Base-by-base conservation (phyloP, 495 filamentous ascomycete species). In the Rhizodiscina lignyota region DNA sequence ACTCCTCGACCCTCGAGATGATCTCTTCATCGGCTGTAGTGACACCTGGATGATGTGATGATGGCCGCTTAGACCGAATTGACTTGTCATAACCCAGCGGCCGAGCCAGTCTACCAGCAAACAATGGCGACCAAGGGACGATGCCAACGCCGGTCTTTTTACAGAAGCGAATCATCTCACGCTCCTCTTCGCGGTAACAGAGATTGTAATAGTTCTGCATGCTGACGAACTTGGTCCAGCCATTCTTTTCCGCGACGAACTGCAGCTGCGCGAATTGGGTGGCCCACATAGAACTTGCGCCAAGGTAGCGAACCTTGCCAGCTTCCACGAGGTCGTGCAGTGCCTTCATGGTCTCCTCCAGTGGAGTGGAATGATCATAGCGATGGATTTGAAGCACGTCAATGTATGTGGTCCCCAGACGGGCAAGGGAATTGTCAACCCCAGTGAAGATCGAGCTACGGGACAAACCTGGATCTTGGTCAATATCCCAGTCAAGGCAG, bases 101-200 rank as follows among this genome's bases (percentile, higher is more conserved):
- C 4, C 49, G 46, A 2, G 49, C 39, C 32, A 52, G 47, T 22
- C 32, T 37, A 24, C 49, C 49, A 27, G 46, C 46, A n/a, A 41
- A 42, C 33, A 52, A 32, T 16, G 49, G 49, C 5, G 46, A 49
- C 49, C 49, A 52, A 20, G 49, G 49, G 24, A 52, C 50, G 24
- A 52, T 40, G 21, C 75, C 79, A 5, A 87, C 74, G 3, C 79
- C 79, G 0, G 74, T 72, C 33, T 72, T 70, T n/a, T 69, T 60
- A 46, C 82, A 87, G 63, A 78, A 72, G 4, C 66, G 67, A 44
- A 70, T 65, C 68, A 72, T 72, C 38, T 72, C 67, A 30, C 66
- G 66, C 55, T 72, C 68, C 49, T 74, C 68, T 40, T 74, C 69
- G 28, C 70, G 67, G 37, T 62, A 62, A 29, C 70, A 41, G 5